Evolutionary conservation across 257 asterid genomes (phyloP), one percentile per base, ranked within the genome.

Genomic region (Verbena officinalis): DNA sequence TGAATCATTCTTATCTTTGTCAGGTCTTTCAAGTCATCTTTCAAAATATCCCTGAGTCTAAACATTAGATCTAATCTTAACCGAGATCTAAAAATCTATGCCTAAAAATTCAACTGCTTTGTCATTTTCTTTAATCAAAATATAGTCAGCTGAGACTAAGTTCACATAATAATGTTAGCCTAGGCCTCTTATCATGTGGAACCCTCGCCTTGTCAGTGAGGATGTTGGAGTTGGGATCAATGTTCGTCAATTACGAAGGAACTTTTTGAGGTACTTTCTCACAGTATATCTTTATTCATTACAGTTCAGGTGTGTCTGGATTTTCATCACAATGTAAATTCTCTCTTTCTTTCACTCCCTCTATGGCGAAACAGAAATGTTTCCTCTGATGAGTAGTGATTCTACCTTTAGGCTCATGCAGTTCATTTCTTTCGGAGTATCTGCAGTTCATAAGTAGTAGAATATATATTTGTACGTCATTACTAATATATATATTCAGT

Each of bases 121-220:
- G 33, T 30, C 9, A 31, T 17, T 27, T n/a, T n/a, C n/a, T n/a
- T 54, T 12, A 21, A 16, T 13, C 53, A 58, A 33, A 40, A 21
- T 44, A 43, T 34, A 34, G 43, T 55, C 17, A 61, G 59, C 67
- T 70, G 77, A 59, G 50, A 67, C 33, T 71, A 58, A 65, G 80
- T 68, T 65, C 59, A 55, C 62, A 59, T 70, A 59, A 40, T 72
- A 60, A 67, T 79, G 75, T 78, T 85, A 92, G 98, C 97, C 97
- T 82, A 92, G 96, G 86, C 96, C 98, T 78, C 97, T 92, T 71
- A 81, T 92, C 88, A 92, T 92, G 98, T 92, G 98, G 98, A 92
- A 92, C 69, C 98, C 98, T 1, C 92, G 91, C 75, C 96, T 92
- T 77, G 51, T 92, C 58, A 92, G 98, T 70, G 96, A 87, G 80